Evolutionary conservation across 1,284 basidiomycete genomes (phyloP).

Genomic region (Xerocomus amazonicus): DNA sequence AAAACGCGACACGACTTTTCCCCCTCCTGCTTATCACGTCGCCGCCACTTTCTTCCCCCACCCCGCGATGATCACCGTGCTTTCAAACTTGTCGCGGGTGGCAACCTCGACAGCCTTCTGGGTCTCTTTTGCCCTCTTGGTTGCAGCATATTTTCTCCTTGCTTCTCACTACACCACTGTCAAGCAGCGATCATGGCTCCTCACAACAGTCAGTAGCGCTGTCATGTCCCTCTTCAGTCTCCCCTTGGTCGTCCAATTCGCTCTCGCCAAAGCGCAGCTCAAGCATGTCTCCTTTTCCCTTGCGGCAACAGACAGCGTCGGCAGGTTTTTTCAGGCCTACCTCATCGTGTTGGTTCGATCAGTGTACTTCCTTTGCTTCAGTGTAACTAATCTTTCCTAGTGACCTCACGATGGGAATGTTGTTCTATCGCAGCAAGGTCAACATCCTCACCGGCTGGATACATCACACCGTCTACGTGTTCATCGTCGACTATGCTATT

Average conservation of each 20-base stretch:
- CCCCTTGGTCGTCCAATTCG: slow-evolving; percentile 45
- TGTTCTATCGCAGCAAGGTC: slow-evolving; percentile 43
- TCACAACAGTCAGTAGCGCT: slow-evolving; percentile 44
- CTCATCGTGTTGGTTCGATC: slow-evolving; percentile 38
- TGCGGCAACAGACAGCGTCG: slow-evolving; percentile 25
- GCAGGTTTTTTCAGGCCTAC: slow-evolving; percentile 48
- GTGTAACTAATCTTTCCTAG: slow-evolving; percentile 28
- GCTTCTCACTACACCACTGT: slow-evolving; percentile 34
- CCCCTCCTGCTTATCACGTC: slow-evolving; percentile 19
- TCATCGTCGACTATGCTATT: slow-evolving; percentile 44
- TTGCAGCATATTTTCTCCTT: slow-evolving; percentile 35
- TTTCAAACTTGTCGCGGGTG: slow-evolving; percentile 13
- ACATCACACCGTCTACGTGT: slow-evolving; percentile 53
- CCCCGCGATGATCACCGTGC: slow-evolving; percentile 23
- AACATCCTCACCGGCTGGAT: slow-evolving; percentile 57
- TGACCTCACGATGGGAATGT: slow-evolving; percentile 36
- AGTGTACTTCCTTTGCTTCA: slow-evolving; percentile 7
- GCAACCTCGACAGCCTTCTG: slow-evolving; percentile 25
- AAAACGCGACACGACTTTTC: slow-evolving; percentile 16
- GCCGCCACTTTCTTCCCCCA: slow-evolving; percentile 9
- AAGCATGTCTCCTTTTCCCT: slow-evolving; percentile 23
- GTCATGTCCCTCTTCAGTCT: slow-evolving; percentile 45
- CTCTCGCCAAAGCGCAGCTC: slow-evolving; percentile 34
- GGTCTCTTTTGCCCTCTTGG: slow-evolving; percentile 26
- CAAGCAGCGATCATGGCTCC: slow-evolving; percentile 52